Conservation (phyloP, 2,329 filamentous ascomycete genomes). For the Diaporthe longicolla region DNA sequence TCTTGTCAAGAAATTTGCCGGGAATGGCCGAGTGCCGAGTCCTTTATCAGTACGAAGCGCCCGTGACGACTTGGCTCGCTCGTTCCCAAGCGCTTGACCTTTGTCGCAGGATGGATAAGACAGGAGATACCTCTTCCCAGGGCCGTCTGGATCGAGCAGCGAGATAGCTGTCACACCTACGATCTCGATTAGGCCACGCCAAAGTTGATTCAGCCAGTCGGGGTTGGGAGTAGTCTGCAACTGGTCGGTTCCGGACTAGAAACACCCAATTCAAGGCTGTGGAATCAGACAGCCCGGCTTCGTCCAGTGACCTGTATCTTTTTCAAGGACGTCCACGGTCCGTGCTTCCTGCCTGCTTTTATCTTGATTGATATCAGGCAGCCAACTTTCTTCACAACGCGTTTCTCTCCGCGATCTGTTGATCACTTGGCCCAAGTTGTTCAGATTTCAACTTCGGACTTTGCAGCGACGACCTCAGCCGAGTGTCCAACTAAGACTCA, state of each 20-base stretch:
- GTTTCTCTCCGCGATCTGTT: background rate
- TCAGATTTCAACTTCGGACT: background rate
- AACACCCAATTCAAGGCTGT: background rate
- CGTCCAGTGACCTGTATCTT: background rate
- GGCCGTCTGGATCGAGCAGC: background rate
- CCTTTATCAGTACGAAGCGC: no score
- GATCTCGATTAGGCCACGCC: background rate
- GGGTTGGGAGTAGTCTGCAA: no score
- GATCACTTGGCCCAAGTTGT: background rate
- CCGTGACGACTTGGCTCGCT: background rate
- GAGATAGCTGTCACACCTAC: background rate
- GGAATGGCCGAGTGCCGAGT: background rate
- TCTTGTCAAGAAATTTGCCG: background rate
- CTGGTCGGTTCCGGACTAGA: background rate
- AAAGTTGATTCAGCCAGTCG: background rate
- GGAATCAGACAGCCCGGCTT: background rate
- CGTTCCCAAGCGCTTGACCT: background rate
- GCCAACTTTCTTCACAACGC: no score
- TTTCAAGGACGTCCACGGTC: background rate
- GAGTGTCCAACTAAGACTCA: conserved; percentile 44
- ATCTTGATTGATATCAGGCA: background rate
- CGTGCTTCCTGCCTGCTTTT: background rate
- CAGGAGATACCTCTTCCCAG: background rate
- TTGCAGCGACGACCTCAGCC: background rate
- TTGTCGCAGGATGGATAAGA: background rate